phyloP scores from a whole-genome alignment of 495 filamentous ascomycete species.

The Parathielavia hyrcaniae region DNA sequence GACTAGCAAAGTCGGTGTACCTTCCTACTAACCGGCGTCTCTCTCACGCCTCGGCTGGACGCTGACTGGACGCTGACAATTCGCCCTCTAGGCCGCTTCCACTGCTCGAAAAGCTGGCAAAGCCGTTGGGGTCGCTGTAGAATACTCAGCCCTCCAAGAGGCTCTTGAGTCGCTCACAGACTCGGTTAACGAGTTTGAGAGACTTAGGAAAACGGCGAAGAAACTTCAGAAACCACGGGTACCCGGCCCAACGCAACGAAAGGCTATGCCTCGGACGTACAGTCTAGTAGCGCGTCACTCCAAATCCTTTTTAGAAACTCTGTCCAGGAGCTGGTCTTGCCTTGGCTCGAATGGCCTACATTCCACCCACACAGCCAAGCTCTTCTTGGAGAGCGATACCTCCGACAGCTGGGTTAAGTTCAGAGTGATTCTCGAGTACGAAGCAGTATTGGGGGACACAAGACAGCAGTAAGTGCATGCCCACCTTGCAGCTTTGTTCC shows the following conservation, averaged over 20 bases:
- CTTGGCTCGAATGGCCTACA: not conserved
- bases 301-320: not conserved
- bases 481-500: no score
- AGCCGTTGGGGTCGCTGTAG: not conserved
- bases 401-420: conserved; percentile 1
- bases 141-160: not conserved
- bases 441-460: not conserved
- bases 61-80: no score
- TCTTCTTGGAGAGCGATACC: not conserved
- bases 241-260: not conserved
- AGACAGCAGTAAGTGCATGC: not conserved
- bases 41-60: no score
- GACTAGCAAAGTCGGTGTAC: not conserved
- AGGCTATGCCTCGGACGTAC: not conserved
- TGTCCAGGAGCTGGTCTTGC: conserved; percentile 1
- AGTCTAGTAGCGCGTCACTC: not conserved
- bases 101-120: not conserved
- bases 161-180: not conserved
- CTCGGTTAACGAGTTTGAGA: not conserved
- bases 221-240: not conserved
- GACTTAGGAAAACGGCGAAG: not conserved
- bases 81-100: not conserved
- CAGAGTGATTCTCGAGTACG: conserved; percentile 1
- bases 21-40: not conserved
- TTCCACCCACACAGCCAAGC: not conserved